phyloP scores from a whole-genome alignment of 306 rosid species.

The Corylus heterophylla region DNA sequence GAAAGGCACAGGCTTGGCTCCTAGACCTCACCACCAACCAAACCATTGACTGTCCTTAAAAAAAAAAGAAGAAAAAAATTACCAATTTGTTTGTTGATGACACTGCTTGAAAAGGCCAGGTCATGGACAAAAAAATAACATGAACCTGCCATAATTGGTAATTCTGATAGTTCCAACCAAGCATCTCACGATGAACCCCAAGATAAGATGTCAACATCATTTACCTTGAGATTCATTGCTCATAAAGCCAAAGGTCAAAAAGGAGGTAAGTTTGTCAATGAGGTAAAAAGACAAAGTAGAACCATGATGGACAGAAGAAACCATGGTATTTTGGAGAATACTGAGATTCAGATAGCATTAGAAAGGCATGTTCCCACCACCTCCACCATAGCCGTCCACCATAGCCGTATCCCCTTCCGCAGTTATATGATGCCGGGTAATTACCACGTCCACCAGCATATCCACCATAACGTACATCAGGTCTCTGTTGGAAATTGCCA shows the following conservation, averaged over 20 bases:
- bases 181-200: slow-evolving; percentile 2
- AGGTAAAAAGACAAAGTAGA: slow-evolving; percentile 18
- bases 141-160: slow-evolving; percentile 37
- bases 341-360: slow-evolving; percentile 25
- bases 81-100: slow-evolving; percentile 21
- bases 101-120: slow-evolving; percentile 37
- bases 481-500: slow-evolving; percentile 55
- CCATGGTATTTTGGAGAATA: slow-evolving; percentile 3
- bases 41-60: no score
- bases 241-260: slow-evolving; percentile 14
- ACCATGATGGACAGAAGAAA: slow-evolving; percentile 13
- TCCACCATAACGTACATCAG: slow-evolving; percentile 38
- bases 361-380: slow-evolving; percentile 44
- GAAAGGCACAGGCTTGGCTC: background rate
- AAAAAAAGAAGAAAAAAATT: background rate
- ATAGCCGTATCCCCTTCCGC: slow-evolving; percentile 56
- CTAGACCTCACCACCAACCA: background rate
- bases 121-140: slow-evolving; percentile 37
- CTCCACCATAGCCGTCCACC: slow-evolving; percentile 46
- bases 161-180: slow-evolving; percentile 23
- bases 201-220: slow-evolving; percentile 23
- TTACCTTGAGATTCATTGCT: slow-evolving; percentile 19
- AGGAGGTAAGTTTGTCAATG: slow-evolving; percentile 7
- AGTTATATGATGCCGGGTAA: slow-evolving; percentile 41
- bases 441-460: slow-evolving; percentile 49